Conservation (phyloP, 208 protist genomes). For the Naegleria gruberi region DNA sequence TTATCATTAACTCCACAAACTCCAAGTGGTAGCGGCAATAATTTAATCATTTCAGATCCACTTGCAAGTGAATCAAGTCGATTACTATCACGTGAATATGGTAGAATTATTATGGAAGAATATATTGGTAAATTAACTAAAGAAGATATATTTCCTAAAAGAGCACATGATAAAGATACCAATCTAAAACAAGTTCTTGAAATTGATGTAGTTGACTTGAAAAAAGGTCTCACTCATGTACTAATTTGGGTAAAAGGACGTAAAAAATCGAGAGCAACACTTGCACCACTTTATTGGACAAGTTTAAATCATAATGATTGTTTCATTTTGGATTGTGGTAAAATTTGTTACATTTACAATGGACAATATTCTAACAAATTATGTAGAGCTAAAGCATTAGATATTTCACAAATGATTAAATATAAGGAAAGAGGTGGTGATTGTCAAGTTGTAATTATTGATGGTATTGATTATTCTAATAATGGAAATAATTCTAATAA, state of each 20-base stretch:
- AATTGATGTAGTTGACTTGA: not conserved
- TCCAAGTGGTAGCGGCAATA: not conserved
- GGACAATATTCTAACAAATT: not conserved
- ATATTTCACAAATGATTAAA: not conserved
- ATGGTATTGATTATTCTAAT: not conserved
- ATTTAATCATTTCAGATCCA: too few species aligned
- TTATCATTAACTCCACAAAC: not conserved
- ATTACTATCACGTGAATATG: not conserved
- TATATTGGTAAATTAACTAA: not conserved
- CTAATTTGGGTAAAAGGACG: not conserved
- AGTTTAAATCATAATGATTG: not conserved
- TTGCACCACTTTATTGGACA: not conserved
- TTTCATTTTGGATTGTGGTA: not conserved
- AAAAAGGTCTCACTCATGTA: not conserved
- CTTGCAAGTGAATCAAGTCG: too few species aligned
- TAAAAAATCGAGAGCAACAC: not conserved
- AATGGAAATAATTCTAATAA: too few species aligned
- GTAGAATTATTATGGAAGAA: not conserved
- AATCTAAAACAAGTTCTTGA: not conserved
- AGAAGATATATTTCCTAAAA: not conserved
- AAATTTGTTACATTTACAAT: not conserved
- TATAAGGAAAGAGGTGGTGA: not conserved
- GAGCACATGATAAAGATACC: not conserved
- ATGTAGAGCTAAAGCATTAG: not conserved
- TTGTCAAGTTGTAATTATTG: not conserved